These are phyloP conservation scores for Trichocladium uniseriatum DNA, from an alignment of 495 filamentous ascomycete species.

Conservation along the genomic window DNA sequence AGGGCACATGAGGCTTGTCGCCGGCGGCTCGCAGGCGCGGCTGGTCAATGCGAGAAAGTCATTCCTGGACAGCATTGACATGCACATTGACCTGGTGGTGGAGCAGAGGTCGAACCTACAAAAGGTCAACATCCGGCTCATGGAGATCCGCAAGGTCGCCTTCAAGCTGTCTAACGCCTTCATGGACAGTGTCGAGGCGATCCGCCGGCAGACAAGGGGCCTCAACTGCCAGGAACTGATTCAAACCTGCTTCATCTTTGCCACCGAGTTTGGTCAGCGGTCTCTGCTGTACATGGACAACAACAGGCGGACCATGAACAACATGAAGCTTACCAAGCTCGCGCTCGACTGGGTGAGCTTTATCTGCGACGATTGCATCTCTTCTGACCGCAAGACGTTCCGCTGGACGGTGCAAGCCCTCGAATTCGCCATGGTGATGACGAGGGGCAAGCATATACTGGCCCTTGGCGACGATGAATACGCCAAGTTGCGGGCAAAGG, in stretches of 20 bases:
- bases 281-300: conserved; percentile 89
- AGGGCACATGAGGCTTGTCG: conserved; percentile 79
- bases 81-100: conserved; percentile 75
- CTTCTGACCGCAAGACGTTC: conserved; percentile 92
- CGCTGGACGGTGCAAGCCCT: conserved; percentile 91
- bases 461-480: conserved; percentile 82
- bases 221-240: conserved; percentile 91
- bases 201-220: conserved; percentile 71
- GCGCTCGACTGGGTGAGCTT: conserved; percentile 96
- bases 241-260: conserved; percentile 98
- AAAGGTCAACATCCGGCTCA: conserved; percentile 82
- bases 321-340: conserved; percentile 82
- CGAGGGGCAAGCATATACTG: conserved; percentile 80
- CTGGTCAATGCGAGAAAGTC: conserved; percentile 66
- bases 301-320: conserved; percentile 91
- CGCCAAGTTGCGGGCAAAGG: conserved; percentile 67
- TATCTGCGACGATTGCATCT: conserved; percentile 92
- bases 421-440: conserved; percentile 97
- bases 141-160: conserved; percentile 89
- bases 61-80: conserved; percentile 66
- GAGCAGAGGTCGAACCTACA: conserved; percentile 89
- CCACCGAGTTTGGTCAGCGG: conserved; percentile 93
- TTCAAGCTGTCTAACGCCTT: conserved; percentile 98
- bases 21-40: conserved; percentile 74
- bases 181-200: conserved; percentile 95